Base-by-base conservation (phyloP, 2,329 filamentous ascomycete genomes). In the Pseudogymnoascus sp. region DNA sequence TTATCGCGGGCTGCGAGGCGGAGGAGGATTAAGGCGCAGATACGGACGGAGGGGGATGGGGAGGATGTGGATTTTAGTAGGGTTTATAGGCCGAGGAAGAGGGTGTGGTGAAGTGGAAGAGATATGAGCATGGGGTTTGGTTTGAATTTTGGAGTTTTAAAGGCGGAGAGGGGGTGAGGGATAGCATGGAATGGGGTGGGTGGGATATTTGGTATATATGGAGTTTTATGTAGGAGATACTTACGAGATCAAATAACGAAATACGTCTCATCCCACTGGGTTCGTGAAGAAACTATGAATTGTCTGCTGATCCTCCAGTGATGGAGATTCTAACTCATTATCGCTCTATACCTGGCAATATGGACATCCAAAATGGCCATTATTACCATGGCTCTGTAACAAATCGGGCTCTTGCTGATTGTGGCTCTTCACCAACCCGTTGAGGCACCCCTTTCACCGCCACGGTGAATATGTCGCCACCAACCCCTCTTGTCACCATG, bases 61-160 rank as follows among this genome's bases (percentile, higher is more conserved):
- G 59, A 61, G 59, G 59, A 39, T 61, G 59, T 37, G 34, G 59
- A 61, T 37, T 42, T 61, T 6, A 61, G 8, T n/a, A 61, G 29
- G 34, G 6, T 61, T 10, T 61, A 61, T 61, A 61, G 59, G 37
- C 59, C 59, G 6, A 40, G 59, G 34, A 61, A 61, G 59, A 61
- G 59, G 23, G 14, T 61, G 11, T 37, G 37, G 34, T 37, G 59
- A 39, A 14, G 31, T 8, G 10, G 57, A 10, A 2, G 10, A 21
- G 23, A 16, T 14, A 2, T 40, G 57, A n/a, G 6, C 8, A 23
- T 42, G 59, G n/a, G 16, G 5, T 1, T 31, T n/a, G 47, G 51
- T 18, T 57, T 57, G n/a, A 57, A 57, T 57, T 57, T 51, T 57
- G 51, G 51, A 34, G 51, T 57, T 57, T 57, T 1, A 1, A 57